A percentile compares a stretch with the other conserved stretches of the same genome.
Conservation (phyloP, 192 early-diverging fungal species). For the Kappamyces sp. region DNA sequence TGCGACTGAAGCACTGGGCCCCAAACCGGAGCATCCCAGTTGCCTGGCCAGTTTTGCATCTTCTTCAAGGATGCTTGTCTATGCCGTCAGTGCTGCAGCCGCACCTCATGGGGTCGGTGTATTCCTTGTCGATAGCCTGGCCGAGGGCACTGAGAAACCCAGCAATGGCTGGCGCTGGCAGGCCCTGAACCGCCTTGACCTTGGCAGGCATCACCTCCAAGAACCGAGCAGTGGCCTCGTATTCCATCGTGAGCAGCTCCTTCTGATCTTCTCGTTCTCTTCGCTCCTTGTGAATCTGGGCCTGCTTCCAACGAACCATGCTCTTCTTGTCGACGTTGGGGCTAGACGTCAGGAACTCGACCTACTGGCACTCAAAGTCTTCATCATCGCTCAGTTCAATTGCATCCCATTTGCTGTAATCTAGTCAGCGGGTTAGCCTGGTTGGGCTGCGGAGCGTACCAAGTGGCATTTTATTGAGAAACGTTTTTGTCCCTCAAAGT, state of each 20-base stretch:
- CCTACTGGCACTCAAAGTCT: conserved; percentile 17
- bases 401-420: conserved; percentile 18
- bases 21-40: conserved; percentile 18
- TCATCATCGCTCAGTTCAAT: conserved; percentile 19
- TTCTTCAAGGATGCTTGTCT: neutral
- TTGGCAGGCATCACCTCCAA: conserved; percentile 5
- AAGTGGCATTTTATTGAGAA: conserved; percentile 9
- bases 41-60: conserved; percentile 15
- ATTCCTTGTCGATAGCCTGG: neutral
- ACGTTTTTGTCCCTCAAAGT: too few relatives aligned
- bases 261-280: conserved; percentile 67
- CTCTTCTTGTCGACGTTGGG: conserved; percentile 93
- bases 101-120: conserved; percentile 11
- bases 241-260: conserved; percentile 28
- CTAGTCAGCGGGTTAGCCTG: neutral
- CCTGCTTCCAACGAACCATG: conserved; percentile 80
- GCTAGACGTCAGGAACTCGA: conserved; percentile 15
- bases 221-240: conserved; percentile 18
- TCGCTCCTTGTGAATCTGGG: conserved; percentile 80
- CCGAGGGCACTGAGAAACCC: neutral
- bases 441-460: neutral
- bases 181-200: neutral
- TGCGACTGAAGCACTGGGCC: conserved; percentile 4
- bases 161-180: neutral
- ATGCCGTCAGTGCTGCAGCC: too few relatives aligned